Conservation (phyloP, 352 stramenopile genomes). For the Globisporangium heterothallicum region DNA sequence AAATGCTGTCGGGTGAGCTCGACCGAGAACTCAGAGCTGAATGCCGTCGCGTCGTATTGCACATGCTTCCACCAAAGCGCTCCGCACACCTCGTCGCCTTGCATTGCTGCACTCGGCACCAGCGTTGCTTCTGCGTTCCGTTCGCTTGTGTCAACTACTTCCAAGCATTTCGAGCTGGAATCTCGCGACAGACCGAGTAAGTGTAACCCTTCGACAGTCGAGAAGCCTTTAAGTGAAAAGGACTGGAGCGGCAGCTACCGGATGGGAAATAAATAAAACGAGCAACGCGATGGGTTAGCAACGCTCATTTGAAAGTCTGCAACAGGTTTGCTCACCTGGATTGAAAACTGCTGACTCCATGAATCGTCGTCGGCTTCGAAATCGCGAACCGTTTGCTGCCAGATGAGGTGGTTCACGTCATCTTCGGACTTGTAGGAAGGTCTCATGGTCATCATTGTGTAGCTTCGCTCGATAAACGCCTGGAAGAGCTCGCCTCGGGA, state of each 20-base stretch:
- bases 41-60: conserved; percentile 28
- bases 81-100: conserved; percentile 18
- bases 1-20: conserved; percentile 19
- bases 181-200: conserved; percentile 21
- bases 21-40: conserved; percentile 38
- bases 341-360: conserved; percentile 31
- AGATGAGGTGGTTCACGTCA: conserved; percentile 60
- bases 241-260: conserved; percentile 51
- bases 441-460: conserved; percentile 41
- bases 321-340: conserved; percentile 26
- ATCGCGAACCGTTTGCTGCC: conserved; percentile 46
- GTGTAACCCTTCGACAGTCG: conserved; percentile 24
- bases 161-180: conserved; percentile 26
- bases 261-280: neutral
- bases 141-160: conserved; percentile 2
- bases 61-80: conserved; percentile 46
- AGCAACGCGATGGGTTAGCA: neutral
- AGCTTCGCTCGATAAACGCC: conserved; percentile 61
- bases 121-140: neutral
- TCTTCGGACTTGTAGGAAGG: conserved; percentile 51
- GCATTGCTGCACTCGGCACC: conserved; percentile 2
- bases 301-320: neutral
- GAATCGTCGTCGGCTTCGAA: conserved; percentile 39
- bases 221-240: conserved; percentile 43
- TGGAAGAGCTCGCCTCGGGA: conserved; percentile 69